Percentiles rank a stretch among this genome's conserved stretches.
phyloP scores from a whole-genome alignment of 1,139 yeast genomes.

The Debaryomyces subglobosus region DNA sequence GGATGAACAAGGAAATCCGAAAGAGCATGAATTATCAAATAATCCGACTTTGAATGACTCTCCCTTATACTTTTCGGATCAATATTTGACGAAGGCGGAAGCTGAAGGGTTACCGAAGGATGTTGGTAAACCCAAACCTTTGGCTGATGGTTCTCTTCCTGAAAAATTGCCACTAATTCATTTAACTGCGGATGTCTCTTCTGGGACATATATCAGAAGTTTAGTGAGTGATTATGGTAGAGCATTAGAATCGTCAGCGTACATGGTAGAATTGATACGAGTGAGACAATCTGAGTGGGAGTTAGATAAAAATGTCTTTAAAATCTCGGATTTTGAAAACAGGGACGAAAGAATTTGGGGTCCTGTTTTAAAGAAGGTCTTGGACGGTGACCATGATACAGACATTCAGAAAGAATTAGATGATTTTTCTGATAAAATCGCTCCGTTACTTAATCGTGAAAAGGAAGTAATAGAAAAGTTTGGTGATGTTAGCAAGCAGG shows the following conservation, averaged over 20 bases:
- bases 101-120: conserved; percentile 32
- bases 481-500: conserved; percentile 6
- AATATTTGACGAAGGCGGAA: conserved; percentile 47
- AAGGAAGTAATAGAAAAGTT: conserved; percentile 11
- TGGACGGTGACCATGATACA: conserved; percentile 36
- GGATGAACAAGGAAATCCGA: conserved; percentile 54
- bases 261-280: conserved; percentile 85
- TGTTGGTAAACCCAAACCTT: conserved; percentile 30
- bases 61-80: conserved; percentile 58
- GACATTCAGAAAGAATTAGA: conserved; percentile 29
- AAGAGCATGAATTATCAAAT: conserved; percentile 47
- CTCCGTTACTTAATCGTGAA: conserved; percentile 19
- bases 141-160: conserved; percentile 32
- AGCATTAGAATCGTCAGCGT: conserved; percentile 78
- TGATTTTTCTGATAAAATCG: conserved; percentile 16
- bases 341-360: conserved; percentile 70
- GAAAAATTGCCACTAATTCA: conserved; percentile 63
- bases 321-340: conserved; percentile 62
- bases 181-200: conserved; percentile 78
- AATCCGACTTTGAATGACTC: conserved; percentile 70
- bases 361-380: conserved; percentile 56
- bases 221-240: conserved; percentile 87
- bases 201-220: conserved; percentile 95
- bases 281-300: conserved; percentile 82
- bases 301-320: conserved; percentile 70